Evolutionary conservation across 1,139 yeast species (phyloP).

Genomic region (Debaryomyces subglobosus): DNA sequence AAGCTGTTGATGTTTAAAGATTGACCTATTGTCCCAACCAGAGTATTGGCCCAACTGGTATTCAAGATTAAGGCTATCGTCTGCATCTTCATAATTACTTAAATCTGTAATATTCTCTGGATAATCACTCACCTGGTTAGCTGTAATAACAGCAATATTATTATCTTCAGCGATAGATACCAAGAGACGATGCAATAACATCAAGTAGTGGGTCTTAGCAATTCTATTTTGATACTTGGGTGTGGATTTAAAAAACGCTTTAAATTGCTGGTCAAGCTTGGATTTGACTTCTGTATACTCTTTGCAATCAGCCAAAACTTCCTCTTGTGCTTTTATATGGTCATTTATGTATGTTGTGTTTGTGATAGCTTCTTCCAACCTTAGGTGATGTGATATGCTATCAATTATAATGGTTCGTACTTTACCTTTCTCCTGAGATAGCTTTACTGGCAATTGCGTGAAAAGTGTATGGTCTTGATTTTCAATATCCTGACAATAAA

Average conservation of each 20-base stretch:
- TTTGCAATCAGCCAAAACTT: constrained; percentile 17
- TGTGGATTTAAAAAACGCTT: constrained; percentile 30
- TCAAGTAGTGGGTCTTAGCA: constrained; percentile 46
- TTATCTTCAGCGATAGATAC: constrained; percentile 50
- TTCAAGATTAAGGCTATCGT: constrained; percentile 48
- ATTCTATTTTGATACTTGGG: constrained; percentile 31
- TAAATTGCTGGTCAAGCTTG: constrained; percentile 32
- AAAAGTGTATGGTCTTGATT: constrained; percentile 72
- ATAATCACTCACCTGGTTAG: constrained; percentile 81
- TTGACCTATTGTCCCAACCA: constrained; percentile 67
- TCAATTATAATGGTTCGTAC: constrained; percentile 69
- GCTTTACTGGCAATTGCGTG: constrained; percentile 67
- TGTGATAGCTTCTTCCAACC: constrained; percentile 60
- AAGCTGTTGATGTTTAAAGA: constrained; percentile 20
- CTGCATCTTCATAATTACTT: constrained; percentile 19
- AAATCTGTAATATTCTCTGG: constrained; percentile 25
- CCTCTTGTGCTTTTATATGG: constrained; percentile 27
- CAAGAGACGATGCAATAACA: constrained; percentile 51
- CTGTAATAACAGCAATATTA: constrained; percentile 65
- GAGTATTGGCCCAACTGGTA: constrained; percentile 73
- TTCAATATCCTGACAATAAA: constrained; percentile 70
- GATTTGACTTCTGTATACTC: constrained; percentile 23
- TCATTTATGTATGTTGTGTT: constrained; percentile 30
- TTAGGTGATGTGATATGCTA: constrained; percentile 82
- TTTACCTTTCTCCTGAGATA: constrained; percentile 39